Base-by-base conservation (phyloP, 2,329 filamentous ascomycete species). In the Apiospora pterosperma region DNA sequence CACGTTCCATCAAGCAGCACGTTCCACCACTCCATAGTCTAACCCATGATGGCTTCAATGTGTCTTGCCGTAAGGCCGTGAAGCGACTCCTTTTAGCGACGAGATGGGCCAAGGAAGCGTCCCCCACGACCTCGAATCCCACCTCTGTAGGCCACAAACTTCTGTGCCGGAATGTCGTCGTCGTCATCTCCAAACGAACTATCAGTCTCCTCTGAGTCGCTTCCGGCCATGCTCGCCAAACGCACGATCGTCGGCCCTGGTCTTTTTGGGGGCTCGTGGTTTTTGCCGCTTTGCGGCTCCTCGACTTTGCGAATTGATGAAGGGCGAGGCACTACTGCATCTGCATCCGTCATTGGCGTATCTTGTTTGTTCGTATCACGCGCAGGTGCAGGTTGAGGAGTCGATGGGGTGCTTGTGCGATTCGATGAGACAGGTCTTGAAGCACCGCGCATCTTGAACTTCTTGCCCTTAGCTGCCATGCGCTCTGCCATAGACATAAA, bases 401-500 rank as follows among this genome's bases (percentile, higher is more conserved):
- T 60, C 21, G 58, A 39, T 5, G 34, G 58, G 6, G 58, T 39
- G 4, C 12, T 39, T 60, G 58, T 38, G 58, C 34, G 34, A 5
- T 23, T 60, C 12, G 38, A 21, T 28, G 28, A 31, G 7, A 39
- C 21, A 8, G 19, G 38, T 42, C 23, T 63, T n/a, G 36, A 44
- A 21, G 63, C 31, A n/a, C 41, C 59, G 25, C 77, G 76, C 55
- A 87, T 86, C 73, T 81, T 85, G 67, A 88, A 80, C 62, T 79
- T 82, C 72, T 81, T 86, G 12, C 85, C 85, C 62, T 76, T 79
- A 2, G 85, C 75, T 38, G 81, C 83, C 79, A 86, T 82, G n/a
- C 84, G 80, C 69, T 88, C 85, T 41, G 81, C 80, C 81, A 88
- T 82, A 6, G 85, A 87, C 76, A 88, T 77, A 59, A 83, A 80